Conservation (phyloP, 1,139 yeast genomes). For the Pichia sp. region DNA sequence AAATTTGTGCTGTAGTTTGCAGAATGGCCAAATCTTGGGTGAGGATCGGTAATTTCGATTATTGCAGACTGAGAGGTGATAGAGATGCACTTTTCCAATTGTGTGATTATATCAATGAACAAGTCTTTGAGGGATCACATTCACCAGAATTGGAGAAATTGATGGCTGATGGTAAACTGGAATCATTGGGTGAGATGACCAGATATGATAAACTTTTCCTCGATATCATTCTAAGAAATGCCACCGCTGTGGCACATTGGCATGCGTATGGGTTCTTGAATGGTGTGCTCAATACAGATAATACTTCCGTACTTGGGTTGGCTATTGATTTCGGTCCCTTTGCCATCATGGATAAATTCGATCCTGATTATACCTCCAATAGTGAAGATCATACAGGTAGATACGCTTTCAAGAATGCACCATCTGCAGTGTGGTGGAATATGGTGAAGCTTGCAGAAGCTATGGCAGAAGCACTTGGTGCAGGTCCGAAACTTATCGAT, state of each 20-base stretch:
- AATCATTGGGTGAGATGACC: constrained; percentile 32
- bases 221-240: constrained; percentile 67
- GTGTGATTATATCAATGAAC: constrained; percentile 66
- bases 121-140: constrained; percentile 46
- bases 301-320: constrained; percentile 79
- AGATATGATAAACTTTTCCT: constrained; percentile 66
- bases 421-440: constrained; percentile 92
- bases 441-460: constrained; percentile 80
- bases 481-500: constrained; percentile 45
- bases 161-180: constrained; percentile 10
- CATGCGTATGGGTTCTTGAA: constrained; percentile 89
- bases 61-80: constrained; percentile 70
- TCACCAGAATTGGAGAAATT: constrained; percentile 21
- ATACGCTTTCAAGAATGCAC: constrained; percentile 76
- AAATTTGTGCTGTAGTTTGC: constrained; percentile 78
- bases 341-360: constrained; percentile 72
- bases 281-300: constrained; percentile 93
- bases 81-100: constrained; percentile 52
- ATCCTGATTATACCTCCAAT: constrained; percentile 80
- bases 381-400: constrained; percentile 72
- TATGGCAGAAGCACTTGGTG: constrained; percentile 73
- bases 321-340: constrained; percentile 95
- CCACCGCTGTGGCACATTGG: constrained; percentile 75
- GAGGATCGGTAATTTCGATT: constrained; percentile 84
- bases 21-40: constrained; percentile 86